These are phyloP conservation scores for Mariannaea elegans DNA, from an alignment of 2,329 filamentous ascomycete genomes.

Conservation along the genomic window DNA sequence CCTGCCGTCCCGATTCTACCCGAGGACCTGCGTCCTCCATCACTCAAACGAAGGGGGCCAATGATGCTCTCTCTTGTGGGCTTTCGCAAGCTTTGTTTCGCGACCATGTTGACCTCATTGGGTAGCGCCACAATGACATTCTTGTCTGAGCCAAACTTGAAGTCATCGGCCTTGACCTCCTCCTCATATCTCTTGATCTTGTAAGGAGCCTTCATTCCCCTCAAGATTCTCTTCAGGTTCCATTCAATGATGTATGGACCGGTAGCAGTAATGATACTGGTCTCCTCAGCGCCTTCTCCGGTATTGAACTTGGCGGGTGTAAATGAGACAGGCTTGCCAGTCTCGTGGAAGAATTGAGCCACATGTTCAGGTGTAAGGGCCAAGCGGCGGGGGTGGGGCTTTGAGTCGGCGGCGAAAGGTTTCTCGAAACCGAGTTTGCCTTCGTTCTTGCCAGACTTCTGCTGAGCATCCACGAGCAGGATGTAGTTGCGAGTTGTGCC, in stretches of 20 bases:
- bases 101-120: conserved; percentile 98
- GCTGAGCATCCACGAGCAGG: conserved; percentile 88
- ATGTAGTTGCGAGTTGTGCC: conserved; percentile 95
- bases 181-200: conserved; percentile 96
- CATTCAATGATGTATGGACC: conserved; percentile 97
- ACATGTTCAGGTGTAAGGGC: conserved; percentile 91
- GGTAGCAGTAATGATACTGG: conserved; percentile 95
- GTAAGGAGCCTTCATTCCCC: conserved; percentile 86
- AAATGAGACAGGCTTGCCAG: conserved; percentile 84
- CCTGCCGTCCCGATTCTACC: conserved; percentile 61
- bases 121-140: conserved; percentile 97
- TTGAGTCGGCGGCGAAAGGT: conserved; percentile 88
- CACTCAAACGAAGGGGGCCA: conserved; percentile 59
- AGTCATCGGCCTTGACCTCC: conserved; percentile 97
- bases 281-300: conserved; percentile 81
- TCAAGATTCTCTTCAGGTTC: conserved; percentile 89
- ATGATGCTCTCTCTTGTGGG: conserved; percentile 95
- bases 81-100: conserved; percentile 82
- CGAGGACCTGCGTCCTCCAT: conserved; percentile 58
- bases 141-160: conserved; percentile 96
- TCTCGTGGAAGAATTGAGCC: conserved; percentile 97
- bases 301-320: conserved; percentile 95
- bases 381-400: conserved; percentile 91
- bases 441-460: conserved; percentile 94
- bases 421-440: conserved; percentile 98